phyloP scores from a whole-genome alignment of 768 basidiomycete species.

The Termitomyces sp. region DNA sequence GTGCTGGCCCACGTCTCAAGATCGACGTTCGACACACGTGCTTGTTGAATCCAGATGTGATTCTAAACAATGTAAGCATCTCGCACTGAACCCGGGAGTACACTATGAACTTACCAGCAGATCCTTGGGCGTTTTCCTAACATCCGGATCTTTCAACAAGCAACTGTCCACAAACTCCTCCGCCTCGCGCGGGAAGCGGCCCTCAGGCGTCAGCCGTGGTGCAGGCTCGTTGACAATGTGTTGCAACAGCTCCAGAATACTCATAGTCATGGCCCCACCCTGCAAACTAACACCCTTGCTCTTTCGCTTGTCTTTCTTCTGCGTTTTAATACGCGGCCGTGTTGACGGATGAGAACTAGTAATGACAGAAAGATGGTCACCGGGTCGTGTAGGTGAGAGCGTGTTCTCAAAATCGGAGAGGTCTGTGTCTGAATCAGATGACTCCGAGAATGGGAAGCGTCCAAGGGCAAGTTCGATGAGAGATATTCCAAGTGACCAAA shows the following conservation, averaged over 20 bases:
- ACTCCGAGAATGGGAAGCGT: conserved; percentile 93
- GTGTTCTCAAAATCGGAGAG: conserved; percentile 79
- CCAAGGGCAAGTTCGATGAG: conserved; percentile 96
- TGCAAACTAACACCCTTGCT: conserved; percentile 90
- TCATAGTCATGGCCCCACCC: conserved; percentile 97
- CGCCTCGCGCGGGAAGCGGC: conserved; percentile 62
- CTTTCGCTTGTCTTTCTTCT: conserved; percentile 79
- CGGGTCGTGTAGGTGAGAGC: conserved; percentile 66
- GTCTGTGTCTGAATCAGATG: conserved; percentile 70
- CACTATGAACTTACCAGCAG: conserved; percentile 52
- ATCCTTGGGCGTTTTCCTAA: conserved; percentile 83
- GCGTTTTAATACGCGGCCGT: conserved; percentile 31
- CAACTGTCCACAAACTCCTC: conserved; percentile 88
- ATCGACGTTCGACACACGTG: conserved; percentile 57
- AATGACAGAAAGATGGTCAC: conserved; percentile 31
- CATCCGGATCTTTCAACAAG: conserved; percentile 84
- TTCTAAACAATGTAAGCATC: conserved; percentile 35
- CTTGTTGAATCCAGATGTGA: conserved; percentile 68
- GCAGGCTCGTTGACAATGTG: conserved; percentile 99
- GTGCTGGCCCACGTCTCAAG: conserved; percentile 79
- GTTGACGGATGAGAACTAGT: conserved; percentile 27
- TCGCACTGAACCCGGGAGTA: not conserved
- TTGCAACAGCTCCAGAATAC: conserved; percentile 92
- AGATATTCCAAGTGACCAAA: conserved; percentile 97
- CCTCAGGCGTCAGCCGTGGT: conserved; percentile 74